Percentiles rank a stretch among this genome's conserved stretches.
Evolutionary conservation across 2,329 filamentous ascomycete genomes (phyloP).

Genomic region (Alternaria postmessia): DNA sequence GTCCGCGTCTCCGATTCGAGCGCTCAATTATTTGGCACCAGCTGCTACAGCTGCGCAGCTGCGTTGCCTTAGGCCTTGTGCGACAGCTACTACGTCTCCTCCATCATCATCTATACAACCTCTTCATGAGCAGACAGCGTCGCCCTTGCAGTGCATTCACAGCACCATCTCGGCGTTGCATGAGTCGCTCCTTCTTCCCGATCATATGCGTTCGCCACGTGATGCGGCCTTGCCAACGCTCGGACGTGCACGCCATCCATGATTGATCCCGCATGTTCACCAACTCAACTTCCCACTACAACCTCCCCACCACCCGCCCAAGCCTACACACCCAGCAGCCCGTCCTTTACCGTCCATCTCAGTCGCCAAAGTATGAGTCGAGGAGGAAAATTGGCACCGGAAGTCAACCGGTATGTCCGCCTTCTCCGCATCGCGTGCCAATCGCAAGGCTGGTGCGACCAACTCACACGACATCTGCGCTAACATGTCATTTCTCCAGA

Average conservation of each 20-base stretch:
- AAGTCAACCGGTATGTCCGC: slow-evolving; percentile 90
- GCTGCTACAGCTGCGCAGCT: background rate
- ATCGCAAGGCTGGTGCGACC: slow-evolving; percentile 28
- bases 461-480: slow-evolving; percentile 41
- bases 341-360: slow-evolving; percentile 28
- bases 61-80: background rate
- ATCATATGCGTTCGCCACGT: slow-evolving; percentile 10
- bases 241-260: slow-evolving; percentile 15
- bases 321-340: slow-evolving; percentile 31
- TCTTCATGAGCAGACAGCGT: background rate
- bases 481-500: slow-evolving; percentile 61
- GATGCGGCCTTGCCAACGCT: slow-evolving; percentile 7
- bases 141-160: background rate
- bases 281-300: slow-evolving; percentile 8
- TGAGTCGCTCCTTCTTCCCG: slow-evolving; percentile 8
- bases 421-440: slow-evolving; percentile 24
- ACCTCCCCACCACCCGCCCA: slow-evolving; percentile 16
- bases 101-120: background rate
- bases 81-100: background rate
- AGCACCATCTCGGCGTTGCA: slow-evolving; percentile 10
- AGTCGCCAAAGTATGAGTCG: slow-evolving; percentile 82
- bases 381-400: slow-evolving; percentile 95
- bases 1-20: slow-evolving; percentile 33
- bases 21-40: slow-evolving; percentile 8
- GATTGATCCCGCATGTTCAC: slow-evolving; percentile 20